Evolutionary conservation across 345 rosid species (phyloP).

Genomic region (Camelina neglecta): DNA sequence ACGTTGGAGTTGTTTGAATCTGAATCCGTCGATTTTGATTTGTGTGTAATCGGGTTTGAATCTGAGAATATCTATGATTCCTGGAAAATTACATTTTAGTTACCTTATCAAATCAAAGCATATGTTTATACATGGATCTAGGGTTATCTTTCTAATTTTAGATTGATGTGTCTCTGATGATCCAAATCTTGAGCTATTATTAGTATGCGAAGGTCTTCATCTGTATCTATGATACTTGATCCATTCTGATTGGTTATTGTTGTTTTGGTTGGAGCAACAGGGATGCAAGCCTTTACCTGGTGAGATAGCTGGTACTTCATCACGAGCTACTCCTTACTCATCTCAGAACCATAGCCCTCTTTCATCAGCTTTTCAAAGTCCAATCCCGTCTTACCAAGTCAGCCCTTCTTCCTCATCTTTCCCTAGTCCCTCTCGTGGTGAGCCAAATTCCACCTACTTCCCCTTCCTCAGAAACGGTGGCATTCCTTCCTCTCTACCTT

Average conservation of each 20-base stretch:
- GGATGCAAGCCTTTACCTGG: constrained; percentile 71
- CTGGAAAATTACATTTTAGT: no score
- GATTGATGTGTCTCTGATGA: background rate
- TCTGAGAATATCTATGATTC: no score
- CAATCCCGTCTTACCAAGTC: constrained; percentile 87
- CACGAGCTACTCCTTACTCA: constrained; percentile 63
- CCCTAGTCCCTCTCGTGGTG: constrained; percentile 78
- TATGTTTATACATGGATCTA: constrained; percentile 29
- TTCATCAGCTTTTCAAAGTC: constrained; percentile 89
- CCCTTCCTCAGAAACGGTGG: constrained; percentile 66
- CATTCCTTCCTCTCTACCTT: constrained; percentile 84
- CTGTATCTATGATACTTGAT: constrained; percentile 6
- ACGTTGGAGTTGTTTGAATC: background rate
- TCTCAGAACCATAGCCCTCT: constrained; percentile 88
- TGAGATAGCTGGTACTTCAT: constrained; percentile 65
- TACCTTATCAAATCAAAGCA: background rate
- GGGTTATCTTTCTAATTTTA: background rate
- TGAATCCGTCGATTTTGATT: background rate
- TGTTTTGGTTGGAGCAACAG: constrained; percentile 47
- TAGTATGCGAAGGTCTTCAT: background rate
- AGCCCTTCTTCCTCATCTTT: constrained; percentile 90
- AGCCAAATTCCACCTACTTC: constrained; percentile 49
- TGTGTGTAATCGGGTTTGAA: no score
- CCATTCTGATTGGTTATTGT: constrained; percentile 5
- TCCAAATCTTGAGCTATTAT: constrained; percentile 4